Percentiles rank a stretch among this genome's conserved stretches.
phyloP scores from a whole-genome alignment of 1,284 basidiomycete genomes.

The Phellinidium pouzarii region DNA sequence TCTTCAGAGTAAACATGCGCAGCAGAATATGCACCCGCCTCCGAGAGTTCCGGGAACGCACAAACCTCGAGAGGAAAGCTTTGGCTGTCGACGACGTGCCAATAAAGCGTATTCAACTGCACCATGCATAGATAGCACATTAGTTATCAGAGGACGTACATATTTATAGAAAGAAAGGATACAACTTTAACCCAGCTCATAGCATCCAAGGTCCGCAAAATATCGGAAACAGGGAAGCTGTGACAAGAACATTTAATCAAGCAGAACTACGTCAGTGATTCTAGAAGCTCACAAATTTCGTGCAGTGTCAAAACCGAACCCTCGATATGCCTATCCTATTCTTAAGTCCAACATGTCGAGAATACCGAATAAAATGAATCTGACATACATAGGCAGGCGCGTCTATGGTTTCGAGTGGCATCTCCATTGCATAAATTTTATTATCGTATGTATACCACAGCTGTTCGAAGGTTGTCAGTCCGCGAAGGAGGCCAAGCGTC shows the following conservation, averaged over 20 bases:
- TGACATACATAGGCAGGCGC: conserved; percentile 52
- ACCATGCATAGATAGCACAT: conserved; percentile 20
- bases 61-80: conserved; percentile 70
- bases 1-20: conserved; percentile 49
- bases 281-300: conserved; percentile 51
- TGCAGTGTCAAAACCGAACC: conserved; percentile 77
- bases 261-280: conserved; percentile 26
- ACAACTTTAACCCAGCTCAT: conserved; percentile 84
- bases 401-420: conserved; percentile 57
- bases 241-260: conserved; percentile 30
- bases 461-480: conserved; percentile 78
- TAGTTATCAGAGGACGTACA: conserved; percentile 9
- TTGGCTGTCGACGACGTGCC: conserved; percentile 75
- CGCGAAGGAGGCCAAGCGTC: conserved; percentile 73
- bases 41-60: conserved; percentile 54
- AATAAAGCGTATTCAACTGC: conserved; percentile 70
- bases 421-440: conserved; percentile 49
- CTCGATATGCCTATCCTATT: conserved; percentile 57
- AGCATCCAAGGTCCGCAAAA: conserved; percentile 71
- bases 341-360: not conserved
- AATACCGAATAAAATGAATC: not conserved
- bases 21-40: conserved; percentile 63
- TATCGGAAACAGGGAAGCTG: conserved; percentile 61
- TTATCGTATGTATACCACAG: conserved; percentile 56
- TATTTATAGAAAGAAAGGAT: not conserved